Conservation (phyloP, 257 asterid genomes). For the Echites panduratus region DNA sequence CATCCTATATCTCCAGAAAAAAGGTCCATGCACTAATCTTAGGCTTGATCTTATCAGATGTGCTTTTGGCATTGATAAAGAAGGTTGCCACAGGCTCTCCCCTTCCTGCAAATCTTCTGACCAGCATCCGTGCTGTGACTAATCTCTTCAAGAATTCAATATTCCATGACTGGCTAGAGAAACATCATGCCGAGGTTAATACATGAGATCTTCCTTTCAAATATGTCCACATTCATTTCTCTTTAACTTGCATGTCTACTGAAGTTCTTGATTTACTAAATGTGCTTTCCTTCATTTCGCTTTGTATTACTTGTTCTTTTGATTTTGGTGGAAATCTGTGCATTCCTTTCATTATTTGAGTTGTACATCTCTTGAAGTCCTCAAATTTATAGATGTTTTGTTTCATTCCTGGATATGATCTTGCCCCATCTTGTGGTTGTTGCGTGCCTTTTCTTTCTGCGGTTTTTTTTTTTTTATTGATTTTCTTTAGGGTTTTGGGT, state of each 20-base stretch:
- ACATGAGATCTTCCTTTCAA: conserved; percentile 4
- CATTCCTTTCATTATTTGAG: not conserved
- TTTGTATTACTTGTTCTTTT: not conserved
- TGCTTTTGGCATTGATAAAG: conserved; percentile 58
- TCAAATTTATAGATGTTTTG: not conserved
- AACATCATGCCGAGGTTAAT: conserved; percentile 78
- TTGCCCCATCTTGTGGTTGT: not conserved
- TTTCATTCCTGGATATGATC: not conserved
- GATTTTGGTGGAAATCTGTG: not conserved
- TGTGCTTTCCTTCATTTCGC: not conserved
- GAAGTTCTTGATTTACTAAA: not conserved
- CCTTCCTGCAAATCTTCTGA: conserved; percentile 80
- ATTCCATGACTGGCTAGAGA: conserved; percentile 60
- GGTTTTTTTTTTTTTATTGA: not conserved
- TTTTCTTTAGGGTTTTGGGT: not conserved
- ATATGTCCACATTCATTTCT: not conserved
- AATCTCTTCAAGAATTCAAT: conserved; percentile 65
- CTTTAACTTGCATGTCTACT: not conserved
- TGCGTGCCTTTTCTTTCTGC: too few relatives aligned
- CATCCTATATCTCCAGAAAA: not conserved
- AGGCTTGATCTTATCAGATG: conserved; percentile 43
- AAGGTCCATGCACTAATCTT: conserved; percentile 1
- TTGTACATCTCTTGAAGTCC: not conserved
- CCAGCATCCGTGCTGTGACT: conserved; percentile 77
- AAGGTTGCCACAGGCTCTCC: conserved; percentile 73